Base-by-base conservation (phyloP, 805 yeast species). In the Kodamaea kaohsiungensis region DNA sequence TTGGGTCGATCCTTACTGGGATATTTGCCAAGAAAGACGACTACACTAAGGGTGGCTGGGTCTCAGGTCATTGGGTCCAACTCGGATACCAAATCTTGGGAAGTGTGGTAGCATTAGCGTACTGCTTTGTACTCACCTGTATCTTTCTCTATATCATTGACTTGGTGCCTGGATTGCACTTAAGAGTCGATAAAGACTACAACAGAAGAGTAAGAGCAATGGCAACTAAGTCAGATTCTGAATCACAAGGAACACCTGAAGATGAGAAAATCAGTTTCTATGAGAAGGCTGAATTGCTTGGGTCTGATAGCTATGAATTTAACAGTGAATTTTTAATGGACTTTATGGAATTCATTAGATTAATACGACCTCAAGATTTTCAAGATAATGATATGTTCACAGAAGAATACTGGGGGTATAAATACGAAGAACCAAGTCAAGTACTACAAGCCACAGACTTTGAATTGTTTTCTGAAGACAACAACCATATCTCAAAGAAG, bases 321-420 rank as follows among this genome's bases (percentile, higher is more conserved):
- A 68, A 71, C 55, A 75, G 77, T 17, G 80, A 76, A 56, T 73
- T 65, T 52, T 62, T 68, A 56, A 66, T 66, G 70, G 79, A 75
- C 59, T 76, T 68, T 51, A 67, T 72, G 65, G 79, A 75, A 56
- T 74, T 70, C 57, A 73, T 75, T 49, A 68, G 68, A 50, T 66
- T 67, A 0, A 55, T 73, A 12, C 63, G 63, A 51, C 79, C 80
- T 0, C 68, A 68, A 25, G 79, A 75, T 56, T 73, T 59, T 56
- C 53, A 53, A 7, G 67, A 62, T 2, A 67, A 65, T n/a, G 53
- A 51, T 13, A 43, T 52, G 27, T 49, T 52, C 22, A 22, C 39
- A 8, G 54, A 52, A 15, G 48, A 46, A 35, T 52, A 52, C 38
- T 52, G 54, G 54, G 47, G 48, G 12, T 52, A 52, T 18, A 42